Conservation (phyloP, 2,329 filamentous ascomycete species). For the Colletotrichum eleusines region DNA sequence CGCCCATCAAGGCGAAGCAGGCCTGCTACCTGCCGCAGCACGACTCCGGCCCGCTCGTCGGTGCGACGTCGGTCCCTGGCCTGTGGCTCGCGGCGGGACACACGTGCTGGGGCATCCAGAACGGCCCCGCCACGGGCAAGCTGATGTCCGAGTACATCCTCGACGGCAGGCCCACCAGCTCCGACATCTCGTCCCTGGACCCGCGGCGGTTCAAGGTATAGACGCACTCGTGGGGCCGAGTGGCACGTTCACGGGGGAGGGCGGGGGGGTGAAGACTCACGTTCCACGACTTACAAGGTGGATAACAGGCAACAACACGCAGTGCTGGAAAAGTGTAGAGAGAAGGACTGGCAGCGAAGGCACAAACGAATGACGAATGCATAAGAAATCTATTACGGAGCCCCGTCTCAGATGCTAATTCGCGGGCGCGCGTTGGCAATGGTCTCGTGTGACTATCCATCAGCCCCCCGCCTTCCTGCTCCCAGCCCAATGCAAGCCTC, state of each 20-base stretch:
- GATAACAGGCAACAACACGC: neutral
- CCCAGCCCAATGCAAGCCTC: conserved; percentile 3
- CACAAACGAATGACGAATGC: conserved; percentile 4
- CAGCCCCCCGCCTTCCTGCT: neutral
- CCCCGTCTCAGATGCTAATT: conserved; percentile 7
- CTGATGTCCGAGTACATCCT: conserved; percentile 84
- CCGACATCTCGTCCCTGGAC: conserved; percentile 74
- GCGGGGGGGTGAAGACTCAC: neutral
- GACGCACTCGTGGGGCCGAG: neutral
- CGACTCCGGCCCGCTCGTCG: conserved; percentile 79
- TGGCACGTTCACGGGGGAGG: neutral
- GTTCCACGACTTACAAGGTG: neutral
- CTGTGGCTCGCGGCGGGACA: conserved; percentile 89
- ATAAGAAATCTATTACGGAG: neutral
- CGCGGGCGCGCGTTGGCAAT: conserved; percentile 1
- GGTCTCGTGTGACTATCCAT: neutral
- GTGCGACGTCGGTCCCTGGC: conserved; percentile 78
- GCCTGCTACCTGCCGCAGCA: conserved; percentile 94
- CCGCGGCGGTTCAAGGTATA: conserved; percentile 72
- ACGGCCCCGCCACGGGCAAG: conserved; percentile 88
- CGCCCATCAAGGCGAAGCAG: conserved; percentile 80
- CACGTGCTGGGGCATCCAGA: conserved; percentile 99
- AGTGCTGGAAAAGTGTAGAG: neutral
- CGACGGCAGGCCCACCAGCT: conserved; percentile 77
- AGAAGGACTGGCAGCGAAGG: neutral